Conservation (phyloP, 2,329 filamentous ascomycete genomes). For the Talaromyces sp. region DNA sequence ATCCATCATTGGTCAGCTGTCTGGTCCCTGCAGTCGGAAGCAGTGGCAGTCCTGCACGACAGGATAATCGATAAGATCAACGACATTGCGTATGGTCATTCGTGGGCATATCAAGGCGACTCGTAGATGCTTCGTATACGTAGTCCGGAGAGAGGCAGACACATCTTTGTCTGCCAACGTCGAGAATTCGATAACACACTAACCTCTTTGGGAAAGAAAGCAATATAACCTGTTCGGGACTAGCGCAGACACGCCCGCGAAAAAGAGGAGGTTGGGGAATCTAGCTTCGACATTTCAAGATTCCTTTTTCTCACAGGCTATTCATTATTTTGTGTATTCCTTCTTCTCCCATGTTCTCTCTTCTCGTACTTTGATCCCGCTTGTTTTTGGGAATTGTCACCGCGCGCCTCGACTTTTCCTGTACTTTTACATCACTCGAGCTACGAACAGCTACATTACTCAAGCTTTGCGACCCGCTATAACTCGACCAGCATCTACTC, state of each 20-base stretch:
- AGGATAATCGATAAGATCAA: neutral
- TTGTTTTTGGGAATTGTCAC: neutral
- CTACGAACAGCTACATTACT: neutral
- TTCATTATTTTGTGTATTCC: neutral
- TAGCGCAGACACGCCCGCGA: conserved; percentile 3
- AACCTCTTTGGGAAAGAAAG: neutral
- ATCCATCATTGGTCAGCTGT: neutral
- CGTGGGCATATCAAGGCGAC: neutral
- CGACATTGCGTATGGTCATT: neutral
- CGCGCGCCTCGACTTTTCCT: neutral
- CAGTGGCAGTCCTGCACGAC: neutral
- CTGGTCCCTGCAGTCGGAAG: neutral
- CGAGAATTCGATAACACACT: neutral
- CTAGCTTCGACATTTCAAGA: conserved; percentile 7
- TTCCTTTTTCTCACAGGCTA: neutral
- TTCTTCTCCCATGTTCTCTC: neutral
- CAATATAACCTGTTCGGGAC: conserved; percentile 11
- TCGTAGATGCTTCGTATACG: neutral
- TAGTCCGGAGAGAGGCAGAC: neutral
- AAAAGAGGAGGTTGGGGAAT: conserved; percentile 17
- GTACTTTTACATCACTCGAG: neutral
- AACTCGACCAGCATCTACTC: neutral
- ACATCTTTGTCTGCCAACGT: neutral
- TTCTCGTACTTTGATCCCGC: neutral
- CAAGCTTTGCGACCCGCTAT: conserved; percentile 1